These are phyloP conservation scores for Saitozyma sp. DNA, from an alignment of 768 basidiomycete species.

Conservation along the genomic window DNA sequence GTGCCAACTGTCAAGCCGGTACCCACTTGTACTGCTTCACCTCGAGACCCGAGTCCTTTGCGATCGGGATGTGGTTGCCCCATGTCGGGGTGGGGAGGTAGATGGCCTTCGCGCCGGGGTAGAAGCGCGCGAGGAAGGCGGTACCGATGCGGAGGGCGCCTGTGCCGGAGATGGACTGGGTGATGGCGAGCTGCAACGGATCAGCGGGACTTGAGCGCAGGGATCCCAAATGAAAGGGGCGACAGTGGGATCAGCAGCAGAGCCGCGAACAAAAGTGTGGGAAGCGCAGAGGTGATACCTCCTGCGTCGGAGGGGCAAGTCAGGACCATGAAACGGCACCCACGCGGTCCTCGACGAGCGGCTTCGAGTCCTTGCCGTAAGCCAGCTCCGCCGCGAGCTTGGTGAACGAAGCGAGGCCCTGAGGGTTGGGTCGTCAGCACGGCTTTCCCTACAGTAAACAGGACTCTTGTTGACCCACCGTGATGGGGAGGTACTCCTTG, in stretches of 20 bases:
- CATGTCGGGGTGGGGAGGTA: slow-evolving; percentile 93
- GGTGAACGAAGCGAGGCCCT: slow-evolving; percentile 79
- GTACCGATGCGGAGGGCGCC: slow-evolving; percentile 95
- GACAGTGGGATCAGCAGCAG: no score
- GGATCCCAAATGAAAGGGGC: no score
- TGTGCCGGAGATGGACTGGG: slow-evolving; percentile 96
- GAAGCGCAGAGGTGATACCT: background rate
- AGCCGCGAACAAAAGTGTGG: no score
- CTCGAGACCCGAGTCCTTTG: slow-evolving; percentile 83
- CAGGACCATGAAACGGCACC: background rate
- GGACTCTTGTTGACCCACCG: slow-evolving; percentile 43
- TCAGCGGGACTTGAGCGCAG: background rate
- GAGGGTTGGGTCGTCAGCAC: background rate
- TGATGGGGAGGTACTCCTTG: slow-evolving; percentile 97
- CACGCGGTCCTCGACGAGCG: slow-evolving; percentile 65
- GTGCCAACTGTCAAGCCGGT: background rate
- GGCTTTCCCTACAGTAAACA: background rate
- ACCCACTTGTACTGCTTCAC: slow-evolving; percentile 69
- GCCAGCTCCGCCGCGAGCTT: slow-evolving; percentile 80
- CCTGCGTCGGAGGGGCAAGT: background rate
- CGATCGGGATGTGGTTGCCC: slow-evolving; percentile 89
- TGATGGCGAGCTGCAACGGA: slow-evolving; percentile 67
- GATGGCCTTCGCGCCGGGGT: slow-evolving; percentile 68
- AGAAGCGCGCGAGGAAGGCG: slow-evolving; percentile 85
- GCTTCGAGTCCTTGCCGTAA: slow-evolving; percentile 77